Conservation (phyloP, 768 basidiomycete species). For the Leccinum broughii region DNA sequence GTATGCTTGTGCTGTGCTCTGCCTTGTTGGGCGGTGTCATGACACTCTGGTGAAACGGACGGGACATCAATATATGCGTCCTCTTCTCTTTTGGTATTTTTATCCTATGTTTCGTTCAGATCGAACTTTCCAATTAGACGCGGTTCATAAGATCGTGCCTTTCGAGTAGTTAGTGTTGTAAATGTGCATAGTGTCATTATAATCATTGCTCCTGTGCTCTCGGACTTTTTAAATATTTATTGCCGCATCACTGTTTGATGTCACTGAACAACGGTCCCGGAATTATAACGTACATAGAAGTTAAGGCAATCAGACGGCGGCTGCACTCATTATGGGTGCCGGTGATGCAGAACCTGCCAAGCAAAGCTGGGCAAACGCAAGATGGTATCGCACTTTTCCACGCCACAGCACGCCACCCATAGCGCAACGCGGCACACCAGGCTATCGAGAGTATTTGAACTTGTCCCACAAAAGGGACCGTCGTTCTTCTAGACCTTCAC, state of each 20-base stretch:
- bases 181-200: background rate
- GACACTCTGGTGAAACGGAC: slow-evolving; percentile 19
- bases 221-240: background rate
- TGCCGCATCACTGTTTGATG: background rate
- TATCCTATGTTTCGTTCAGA: background rate
- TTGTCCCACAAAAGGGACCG: too few relatives aligned
- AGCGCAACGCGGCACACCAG: too few relatives aligned
- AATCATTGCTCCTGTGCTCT: background rate
- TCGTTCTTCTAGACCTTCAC: too few relatives aligned
- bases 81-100: background rate
- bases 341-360: background rate
- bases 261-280: background rate
- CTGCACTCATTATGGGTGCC: too few relatives aligned
- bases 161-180: slow-evolving; percentile 5
- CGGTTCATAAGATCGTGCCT: background rate
- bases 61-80: background rate
- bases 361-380: background rate
- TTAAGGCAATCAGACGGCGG: too few relatives aligned
- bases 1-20: slow-evolving; percentile 17
- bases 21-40: slow-evolving; percentile 26
- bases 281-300: background rate
- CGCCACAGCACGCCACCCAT: background rate
- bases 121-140: background rate
- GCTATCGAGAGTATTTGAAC: too few relatives aligned
- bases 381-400: background rate